Base-by-base conservation (phyloP, 768 basidiomycete species). In the Termitomyces sp. region DNA sequence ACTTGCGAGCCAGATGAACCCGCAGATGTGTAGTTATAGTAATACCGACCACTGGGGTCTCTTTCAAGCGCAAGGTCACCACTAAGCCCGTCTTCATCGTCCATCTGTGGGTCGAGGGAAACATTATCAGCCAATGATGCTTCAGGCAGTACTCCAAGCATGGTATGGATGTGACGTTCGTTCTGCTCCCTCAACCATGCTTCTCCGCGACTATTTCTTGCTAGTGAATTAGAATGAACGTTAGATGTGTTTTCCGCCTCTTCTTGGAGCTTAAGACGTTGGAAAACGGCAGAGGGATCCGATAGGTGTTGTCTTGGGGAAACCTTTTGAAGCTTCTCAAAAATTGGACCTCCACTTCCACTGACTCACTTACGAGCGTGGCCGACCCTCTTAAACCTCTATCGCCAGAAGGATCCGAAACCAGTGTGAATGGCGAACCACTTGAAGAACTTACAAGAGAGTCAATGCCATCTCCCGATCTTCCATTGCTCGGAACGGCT, bases 111-210 rank as follows among this genome's bases (percentile, higher is more conserved):
- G 18, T 76, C 73, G 34, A 78, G 62, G 1, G 80, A 83, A 16
- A 70, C 68, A 42, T 73, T 74, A 52, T 87, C 86, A 2, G 80
- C 77, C 47, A 79, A 79, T 2, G 86, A 87, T 13, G 83, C 81
- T 42, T 79, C 83, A 3, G 85, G 83, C 20, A 79, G 59, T 2
- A 69, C 75, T 18, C 87, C 87, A 7, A 88, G 72, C 75, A 83
- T 83, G 20, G 80, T 79, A 46, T 82, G 80, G 51, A 86, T 78
- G 0, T 81, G 77, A 13, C 90, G 81, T 33, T 83, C 79, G 51
- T 84, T 89, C 69, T 96, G 93, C 64, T 94, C 92, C 36, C 82
- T 80, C 45, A 96, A 69, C 93, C 93, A 95, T 28, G 87, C 82
- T 7, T 82, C 83, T 0, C 90, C 89, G 9, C 90, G 82, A 66